phyloP scores from a whole-genome alignment of 306 rosid species.

The Pterocarpus santalinus region DNA sequence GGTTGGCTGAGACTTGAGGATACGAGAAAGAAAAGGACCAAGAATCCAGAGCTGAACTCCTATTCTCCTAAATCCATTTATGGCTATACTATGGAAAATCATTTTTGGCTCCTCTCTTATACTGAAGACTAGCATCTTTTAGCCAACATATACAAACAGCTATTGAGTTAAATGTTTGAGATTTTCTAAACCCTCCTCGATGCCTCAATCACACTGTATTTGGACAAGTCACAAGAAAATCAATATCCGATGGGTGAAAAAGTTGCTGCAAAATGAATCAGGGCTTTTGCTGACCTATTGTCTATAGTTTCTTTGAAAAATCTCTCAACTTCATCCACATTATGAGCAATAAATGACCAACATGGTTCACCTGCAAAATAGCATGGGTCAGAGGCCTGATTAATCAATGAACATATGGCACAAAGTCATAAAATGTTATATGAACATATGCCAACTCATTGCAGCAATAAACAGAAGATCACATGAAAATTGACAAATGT shows the following conservation, averaged over 20 bases:
- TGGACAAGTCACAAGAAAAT: slow-evolving; percentile 13
- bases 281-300: slow-evolving; percentile 68
- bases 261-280: slow-evolving; percentile 8
- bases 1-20: not conserved
- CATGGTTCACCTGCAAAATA: slow-evolving; percentile 79
- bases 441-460: slow-evolving; percentile 22
- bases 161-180: slow-evolving; percentile 7
- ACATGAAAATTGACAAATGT: slow-evolving; percentile 36
- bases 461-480: slow-evolving; percentile 14
- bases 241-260: not conserved
- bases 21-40: not conserved
- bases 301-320: slow-evolving; percentile 90
- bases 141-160: slow-evolving; percentile 33
- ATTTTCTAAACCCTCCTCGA: slow-evolving; percentile 34
- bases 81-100: not conserved
- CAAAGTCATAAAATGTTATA: slow-evolving; percentile 25
- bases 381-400: slow-evolving; percentile 31
- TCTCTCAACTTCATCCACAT: slow-evolving; percentile 81
- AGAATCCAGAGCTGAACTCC: slow-evolving; percentile 20
- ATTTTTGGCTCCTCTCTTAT: slow-evolving; percentile 6
- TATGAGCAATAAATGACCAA: slow-evolving; percentile 82
- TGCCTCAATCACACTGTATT: slow-evolving; percentile 28
- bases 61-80: slow-evolving; percentile 21
- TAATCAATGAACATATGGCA: slow-evolving; percentile 18
- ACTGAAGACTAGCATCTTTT: slow-evolving; percentile 2